These are phyloP conservation scores for Lasiodiplodia hormozganensis DNA, from an alignment of 2,329 filamentous ascomycete species.

Conservation along the genomic window DNA sequence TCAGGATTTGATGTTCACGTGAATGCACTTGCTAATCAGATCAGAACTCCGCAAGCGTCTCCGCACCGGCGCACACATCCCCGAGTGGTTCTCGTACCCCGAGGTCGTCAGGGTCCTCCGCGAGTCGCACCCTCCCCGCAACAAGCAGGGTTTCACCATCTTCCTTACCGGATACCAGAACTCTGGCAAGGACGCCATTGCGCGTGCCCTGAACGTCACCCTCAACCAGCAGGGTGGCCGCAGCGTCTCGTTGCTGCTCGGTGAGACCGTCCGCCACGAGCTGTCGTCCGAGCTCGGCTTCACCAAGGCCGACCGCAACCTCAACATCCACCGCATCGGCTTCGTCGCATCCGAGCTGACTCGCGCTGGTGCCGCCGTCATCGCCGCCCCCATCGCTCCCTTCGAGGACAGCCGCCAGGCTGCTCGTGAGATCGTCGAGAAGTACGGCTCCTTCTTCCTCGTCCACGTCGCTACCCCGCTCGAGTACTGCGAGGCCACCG, in stretches of 20 bases:
- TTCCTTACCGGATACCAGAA: slow-evolving; percentile 98
- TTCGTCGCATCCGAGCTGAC: slow-evolving; percentile 97
- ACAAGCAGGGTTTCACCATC: slow-evolving; percentile 94
- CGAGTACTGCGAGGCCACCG: slow-evolving; percentile 92
- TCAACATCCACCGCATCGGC: slow-evolving; percentile 93
- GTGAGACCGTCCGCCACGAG: slow-evolving; percentile 93
- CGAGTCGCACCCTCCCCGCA: slow-evolving; percentile 92
- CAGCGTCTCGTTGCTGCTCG: slow-evolving; percentile 90
- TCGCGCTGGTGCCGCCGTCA: slow-evolving; percentile 89
- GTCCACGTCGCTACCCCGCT: slow-evolving; percentile 93
- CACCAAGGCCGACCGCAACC: slow-evolving; percentile 88
- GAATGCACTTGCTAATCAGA: slow-evolving; percentile 47
- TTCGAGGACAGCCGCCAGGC: slow-evolving; percentile 79
- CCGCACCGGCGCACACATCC: slow-evolving; percentile 90
- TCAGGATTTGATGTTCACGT: neutral
- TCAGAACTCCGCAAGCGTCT: slow-evolving; percentile 93
- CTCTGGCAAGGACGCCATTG: slow-evolving; percentile 95
- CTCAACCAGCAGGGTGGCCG: slow-evolving; percentile 98
- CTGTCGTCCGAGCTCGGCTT: slow-evolving; percentile 96
- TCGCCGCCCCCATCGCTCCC: slow-evolving; percentile 94
- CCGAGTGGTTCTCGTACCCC: slow-evolving; percentile 99
- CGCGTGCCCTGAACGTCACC: slow-evolving; percentile 92
- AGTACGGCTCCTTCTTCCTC: slow-evolving; percentile 90
- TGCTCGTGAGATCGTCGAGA: slow-evolving; percentile 85
- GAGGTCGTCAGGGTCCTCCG: slow-evolving; percentile 96